phyloP scores from a whole-genome alignment of 768 basidiomycete species.

The Panellus pusillus region DNA sequence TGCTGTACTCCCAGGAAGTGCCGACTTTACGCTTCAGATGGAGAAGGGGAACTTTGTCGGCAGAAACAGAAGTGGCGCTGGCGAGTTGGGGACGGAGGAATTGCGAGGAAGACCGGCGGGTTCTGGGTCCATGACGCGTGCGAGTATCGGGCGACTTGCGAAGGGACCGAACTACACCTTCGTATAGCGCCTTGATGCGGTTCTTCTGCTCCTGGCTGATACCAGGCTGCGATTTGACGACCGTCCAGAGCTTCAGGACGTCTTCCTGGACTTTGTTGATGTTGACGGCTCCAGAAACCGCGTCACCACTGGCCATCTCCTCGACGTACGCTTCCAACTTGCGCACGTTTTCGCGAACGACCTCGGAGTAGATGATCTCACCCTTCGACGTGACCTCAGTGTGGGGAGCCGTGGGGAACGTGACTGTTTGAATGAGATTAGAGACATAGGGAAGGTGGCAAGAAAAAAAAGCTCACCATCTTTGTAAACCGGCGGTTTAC shows the following conservation, averaged over 20 bases:
- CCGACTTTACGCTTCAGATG: slow-evolving; percentile 98
- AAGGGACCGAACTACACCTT: slow-evolving; percentile 93
- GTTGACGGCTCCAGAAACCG: slow-evolving; percentile 80
- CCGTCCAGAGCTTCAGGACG: slow-evolving; percentile 94
- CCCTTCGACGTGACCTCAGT: slow-evolving; percentile 94
- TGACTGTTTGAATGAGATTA: slow-evolving; percentile 51
- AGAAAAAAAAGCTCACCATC: slow-evolving; percentile 67
- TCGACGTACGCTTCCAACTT: slow-evolving; percentile 97
- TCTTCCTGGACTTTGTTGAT: slow-evolving; percentile 98
- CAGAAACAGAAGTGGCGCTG: slow-evolving; percentile 65
- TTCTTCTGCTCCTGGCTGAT: slow-evolving; percentile 97
- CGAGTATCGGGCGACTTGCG: slow-evolving; percentile 72
- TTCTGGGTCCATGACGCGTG: slow-evolving; percentile 56
- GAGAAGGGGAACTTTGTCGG: slow-evolving; percentile 90
- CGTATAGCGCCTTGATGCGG: slow-evolving; percentile 91
- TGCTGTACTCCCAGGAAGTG: slow-evolving; percentile 93
- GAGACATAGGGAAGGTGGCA: not conserved
- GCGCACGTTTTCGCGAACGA: slow-evolving; percentile 93
- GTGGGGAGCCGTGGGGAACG: slow-evolving; percentile 96
- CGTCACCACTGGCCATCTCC: slow-evolving; percentile 97
- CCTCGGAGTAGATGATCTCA: slow-evolving; percentile 92
- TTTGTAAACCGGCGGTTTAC: slow-evolving; percentile 87
- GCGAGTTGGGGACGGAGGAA: slow-evolving; percentile 93
- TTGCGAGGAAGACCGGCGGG: slow-evolving; percentile 90
- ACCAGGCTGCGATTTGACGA: slow-evolving; percentile 95